These are phyloP conservation scores for Salvia miltiorrhiza DNA, from an alignment of 257 asterid genomes.

Conservation along the genomic window DNA sequence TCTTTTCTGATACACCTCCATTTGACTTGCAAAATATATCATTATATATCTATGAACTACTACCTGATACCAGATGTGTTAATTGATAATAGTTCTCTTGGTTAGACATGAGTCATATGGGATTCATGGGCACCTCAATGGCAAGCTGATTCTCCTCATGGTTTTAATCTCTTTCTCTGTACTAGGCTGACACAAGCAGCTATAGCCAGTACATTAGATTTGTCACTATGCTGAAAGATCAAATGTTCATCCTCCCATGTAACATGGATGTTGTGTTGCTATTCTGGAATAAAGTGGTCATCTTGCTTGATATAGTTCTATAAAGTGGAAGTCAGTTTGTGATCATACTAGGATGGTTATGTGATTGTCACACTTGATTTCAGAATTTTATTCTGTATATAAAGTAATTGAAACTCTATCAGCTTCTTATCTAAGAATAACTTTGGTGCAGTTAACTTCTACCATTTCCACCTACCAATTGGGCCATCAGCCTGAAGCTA, in stretches of 20 bases:
- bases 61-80: not conserved
- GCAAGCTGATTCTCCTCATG: no score
- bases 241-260: not conserved
- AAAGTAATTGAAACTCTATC: not conserved
- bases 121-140: no score
- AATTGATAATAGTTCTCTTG: no score
- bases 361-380: not conserved
- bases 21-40: conserved; percentile 3
- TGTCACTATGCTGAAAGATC: no score
- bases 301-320: not conserved
- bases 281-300: not conserved
- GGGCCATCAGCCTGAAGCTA: conserved; percentile 23
- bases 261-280: not conserved
- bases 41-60: not conserved
- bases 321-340: not conserved
- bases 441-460: conserved; percentile 34
- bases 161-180: no score
- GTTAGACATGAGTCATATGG: no score
- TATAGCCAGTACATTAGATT: no score
- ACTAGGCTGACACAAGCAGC: no score
- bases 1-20: not conserved
- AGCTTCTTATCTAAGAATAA: conserved; percentile 12
- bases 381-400: not conserved
- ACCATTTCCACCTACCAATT: conserved; percentile 13
- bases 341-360: not conserved